Conservation (phyloP, 768 basidiomycete genomes). For the Polyporus arcularius region DNA sequence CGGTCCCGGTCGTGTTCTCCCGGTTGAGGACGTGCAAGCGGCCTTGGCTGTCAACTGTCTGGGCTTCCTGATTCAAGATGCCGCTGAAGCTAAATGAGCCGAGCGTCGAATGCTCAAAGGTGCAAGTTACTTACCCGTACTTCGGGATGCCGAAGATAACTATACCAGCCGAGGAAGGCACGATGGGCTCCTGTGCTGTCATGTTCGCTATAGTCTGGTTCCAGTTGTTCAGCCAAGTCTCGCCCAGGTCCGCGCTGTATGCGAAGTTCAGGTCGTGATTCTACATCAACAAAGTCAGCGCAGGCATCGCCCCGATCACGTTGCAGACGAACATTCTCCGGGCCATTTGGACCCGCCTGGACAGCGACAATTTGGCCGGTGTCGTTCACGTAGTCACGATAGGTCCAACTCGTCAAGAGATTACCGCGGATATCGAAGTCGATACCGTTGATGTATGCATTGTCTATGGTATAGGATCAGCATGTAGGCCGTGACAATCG, state of each 20-base stretch:
- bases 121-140: slow-evolving; percentile 31
- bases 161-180: slow-evolving; percentile 37
- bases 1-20: slow-evolving; percentile 38
- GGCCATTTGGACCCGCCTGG: slow-evolving; percentile 41
- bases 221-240: slow-evolving; percentile 41
- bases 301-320: background rate
- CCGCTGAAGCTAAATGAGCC: slow-evolving; percentile 19
- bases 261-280: slow-evolving; percentile 41
- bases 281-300: slow-evolving; percentile 14
- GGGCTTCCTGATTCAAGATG: slow-evolving; percentile 38
- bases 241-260: slow-evolving; percentile 31
- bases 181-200: slow-evolving; percentile 28
- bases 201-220: slow-evolving; percentile 33
- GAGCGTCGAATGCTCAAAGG: background rate
- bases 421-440: slow-evolving; percentile 35
- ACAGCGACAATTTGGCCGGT: slow-evolving; percentile 40
- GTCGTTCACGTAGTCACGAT: slow-evolving; percentile 41
- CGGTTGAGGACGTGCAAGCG: slow-evolving; percentile 37
- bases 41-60: slow-evolving; percentile 31
- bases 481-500: no score
- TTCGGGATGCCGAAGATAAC: slow-evolving; percentile 38
- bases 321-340: slow-evolving; percentile 34
- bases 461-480: slow-evolving; percentile 24
- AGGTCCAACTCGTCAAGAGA: slow-evolving; percentile 38
- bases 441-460: slow-evolving; percentile 41